These are phyloP conservation scores for Mortierella sp. DNA, from an alignment of 371 early-diverging fungal genomes.

Conservation along the genomic window DNA sequence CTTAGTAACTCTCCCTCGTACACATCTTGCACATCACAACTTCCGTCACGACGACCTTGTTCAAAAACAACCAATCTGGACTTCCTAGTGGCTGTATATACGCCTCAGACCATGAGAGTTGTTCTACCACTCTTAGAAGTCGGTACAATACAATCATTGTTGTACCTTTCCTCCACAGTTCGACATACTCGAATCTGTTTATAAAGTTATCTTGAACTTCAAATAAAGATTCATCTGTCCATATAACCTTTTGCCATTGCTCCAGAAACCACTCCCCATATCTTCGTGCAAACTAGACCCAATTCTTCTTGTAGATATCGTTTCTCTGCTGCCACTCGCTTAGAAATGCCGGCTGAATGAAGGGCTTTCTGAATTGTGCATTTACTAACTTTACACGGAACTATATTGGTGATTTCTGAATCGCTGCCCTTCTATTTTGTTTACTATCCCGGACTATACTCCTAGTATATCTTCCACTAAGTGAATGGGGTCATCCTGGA, in stretches of 20 bases:
- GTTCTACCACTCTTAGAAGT: slow-evolving; percentile 9
- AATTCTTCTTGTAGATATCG: neutral
- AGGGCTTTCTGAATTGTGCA: neutral
- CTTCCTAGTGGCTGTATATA: neutral
- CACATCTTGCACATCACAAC: too few relatives aligned
- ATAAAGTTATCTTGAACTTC: slow-evolving; percentile 3
- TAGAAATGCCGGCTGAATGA: neutral
- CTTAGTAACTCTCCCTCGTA: too few relatives aligned
- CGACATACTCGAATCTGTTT: neutral
- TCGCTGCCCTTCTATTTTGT: neutral
- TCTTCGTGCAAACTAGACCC: neutral
- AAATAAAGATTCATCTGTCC: slow-evolving; percentile 13
- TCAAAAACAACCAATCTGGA: neutral
- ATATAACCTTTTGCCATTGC: slow-evolving; percentile 2
- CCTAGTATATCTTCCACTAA: neutral
- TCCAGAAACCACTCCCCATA: slow-evolving; percentile 2
- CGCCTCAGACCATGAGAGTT: slow-evolving; percentile 5
- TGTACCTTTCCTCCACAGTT: neutral
- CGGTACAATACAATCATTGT: neutral
- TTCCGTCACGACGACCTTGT: neutral
- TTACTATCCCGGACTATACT: neutral
- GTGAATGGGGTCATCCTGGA: neutral
- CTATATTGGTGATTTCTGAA: neutral
- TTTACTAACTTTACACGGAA: neutral
- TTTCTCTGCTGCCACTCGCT: neutral